These are phyloP conservation scores for Psilocybe cyanescens DNA, from an alignment of 768 basidiomycete species.

Conservation along the genomic window DNA sequence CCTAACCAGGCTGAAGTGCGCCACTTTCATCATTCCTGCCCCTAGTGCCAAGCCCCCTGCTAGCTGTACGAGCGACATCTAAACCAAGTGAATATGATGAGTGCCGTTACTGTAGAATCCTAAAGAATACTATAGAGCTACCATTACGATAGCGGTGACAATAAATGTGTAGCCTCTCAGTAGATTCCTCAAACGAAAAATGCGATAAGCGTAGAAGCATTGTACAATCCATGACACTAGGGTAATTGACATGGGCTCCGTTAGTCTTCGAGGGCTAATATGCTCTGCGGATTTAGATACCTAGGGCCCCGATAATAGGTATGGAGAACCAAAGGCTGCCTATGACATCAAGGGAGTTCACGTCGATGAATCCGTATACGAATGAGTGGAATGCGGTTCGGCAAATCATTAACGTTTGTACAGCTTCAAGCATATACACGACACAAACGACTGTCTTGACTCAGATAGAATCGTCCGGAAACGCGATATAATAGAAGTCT, in stretches of 20 bases:
- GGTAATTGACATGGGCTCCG: not conserved
- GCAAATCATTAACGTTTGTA: not conserved
- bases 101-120: too few relatives aligned
- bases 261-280: not conserved
- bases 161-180: not conserved
- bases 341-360: not conserved
- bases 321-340: not conserved
- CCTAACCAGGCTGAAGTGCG: not conserved
- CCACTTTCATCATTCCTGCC: not conserved
- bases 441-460: not conserved
- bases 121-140: not conserved
- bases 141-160: not conserved
- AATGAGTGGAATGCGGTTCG: not conserved
- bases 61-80: not conserved
- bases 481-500: not conserved
- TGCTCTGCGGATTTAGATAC: not conserved
- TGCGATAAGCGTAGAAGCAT: conserved; percentile 1
- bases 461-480: not conserved
- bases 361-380: not conserved
- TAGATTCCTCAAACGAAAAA: not conserved
- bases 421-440: not conserved
- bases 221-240: conserved; percentile 2
- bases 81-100: not conserved
- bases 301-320: not conserved
- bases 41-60: not conserved